Base-by-base conservation (phyloP, 768 basidiomycete species). In the Aureoboletus auriporus region DNA sequence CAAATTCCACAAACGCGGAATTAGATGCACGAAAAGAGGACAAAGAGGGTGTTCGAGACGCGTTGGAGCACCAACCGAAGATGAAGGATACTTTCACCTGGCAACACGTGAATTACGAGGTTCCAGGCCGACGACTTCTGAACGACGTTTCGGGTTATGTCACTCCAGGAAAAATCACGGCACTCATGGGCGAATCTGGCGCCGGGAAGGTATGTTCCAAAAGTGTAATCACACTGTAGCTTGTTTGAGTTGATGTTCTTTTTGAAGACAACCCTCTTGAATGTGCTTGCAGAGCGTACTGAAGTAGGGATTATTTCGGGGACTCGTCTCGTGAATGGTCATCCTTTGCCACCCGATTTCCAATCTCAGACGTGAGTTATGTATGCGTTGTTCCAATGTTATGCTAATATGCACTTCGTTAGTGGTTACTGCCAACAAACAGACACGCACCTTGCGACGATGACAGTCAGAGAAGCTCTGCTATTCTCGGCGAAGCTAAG, bases 351-450 rank as follows among this genome's bases (percentile, higher is more conserved):
- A 5, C 48, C 66, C 1, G 75, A 81, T 45, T 81, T 78, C 60
- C 70, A 75, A 62, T 71, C 80, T 52, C 80, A 81, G 66, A 83
- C 82, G 78, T 64, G 39, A 17, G 63, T 49, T 0, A 7, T 6
- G 20, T 13, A 8, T 3, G 20, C 20, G 20, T n/a, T 28, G 10
- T 14, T 20, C 0, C 1, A 10, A 26, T 12, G 20, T 28, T 9
- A 13, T 42, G 14, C 17, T 20, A 10, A 27, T 8, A 27, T 11
- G 41, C 1, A 5, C 16, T 26, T n/a, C 6, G 20, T 46, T 23
- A 86, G 83, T 41, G 90, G 89, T 0, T 94, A 92, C 59, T 88
- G 85, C 49, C 90, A 94, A 60, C 93, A 95, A 62, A 80, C 79
- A 69, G 89, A 92, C 57, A 86, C 84, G 0, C 91, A 93, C 66